Conservation (phyloP, 441 rosid species). For the Eutrema salsugineum region DNA sequence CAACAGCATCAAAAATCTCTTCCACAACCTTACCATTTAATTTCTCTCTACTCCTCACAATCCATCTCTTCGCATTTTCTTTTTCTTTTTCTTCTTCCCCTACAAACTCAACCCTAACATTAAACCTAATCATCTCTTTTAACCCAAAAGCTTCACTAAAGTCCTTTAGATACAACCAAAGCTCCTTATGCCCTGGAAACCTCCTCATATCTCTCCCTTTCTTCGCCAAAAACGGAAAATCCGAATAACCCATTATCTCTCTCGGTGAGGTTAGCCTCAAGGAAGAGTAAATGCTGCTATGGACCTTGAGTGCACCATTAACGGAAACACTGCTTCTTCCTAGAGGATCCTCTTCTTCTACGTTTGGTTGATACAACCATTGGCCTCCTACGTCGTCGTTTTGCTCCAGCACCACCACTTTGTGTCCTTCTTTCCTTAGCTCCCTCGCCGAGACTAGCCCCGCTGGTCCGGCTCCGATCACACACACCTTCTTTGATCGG, state of each 20-base stretch:
- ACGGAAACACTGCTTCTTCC: conserved; percentile 7
- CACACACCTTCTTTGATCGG: conserved; percentile 66
- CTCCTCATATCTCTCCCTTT: conserved; percentile 76
- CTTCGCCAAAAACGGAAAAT: conserved; percentile 75
- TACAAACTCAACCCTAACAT: conserved; percentile 71
- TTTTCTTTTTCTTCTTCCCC: conserved; percentile 51
- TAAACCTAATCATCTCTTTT: conserved; percentile 69
- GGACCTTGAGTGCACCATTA: conserved; percentile 45
- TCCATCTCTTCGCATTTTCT: conserved; percentile 58
- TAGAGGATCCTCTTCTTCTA: conserved; percentile 51
- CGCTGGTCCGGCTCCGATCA: conserved; percentile 91
- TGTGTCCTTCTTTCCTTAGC: conserved; percentile 78
- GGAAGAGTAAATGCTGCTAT: conserved; percentile 80
- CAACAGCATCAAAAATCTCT: conserved; percentile 85
- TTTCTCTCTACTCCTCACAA: conserved; percentile 54
- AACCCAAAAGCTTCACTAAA: conserved; percentile 64
- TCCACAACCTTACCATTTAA: conserved; percentile 39
- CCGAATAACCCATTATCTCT: conserved; percentile 87
- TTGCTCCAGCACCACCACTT: conserved; percentile 74
- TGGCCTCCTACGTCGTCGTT: conserved; percentile 92
- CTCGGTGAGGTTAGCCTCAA: conserved; percentile 69
- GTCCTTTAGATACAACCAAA: conserved; percentile 71
- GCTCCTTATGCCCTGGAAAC: conserved; percentile 83
- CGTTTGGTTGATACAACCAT: conserved; percentile 70
- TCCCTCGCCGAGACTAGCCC: conserved; percentile 90